Conservation (phyloP, 345 rosid species). For the Syzygium grande region DNA sequence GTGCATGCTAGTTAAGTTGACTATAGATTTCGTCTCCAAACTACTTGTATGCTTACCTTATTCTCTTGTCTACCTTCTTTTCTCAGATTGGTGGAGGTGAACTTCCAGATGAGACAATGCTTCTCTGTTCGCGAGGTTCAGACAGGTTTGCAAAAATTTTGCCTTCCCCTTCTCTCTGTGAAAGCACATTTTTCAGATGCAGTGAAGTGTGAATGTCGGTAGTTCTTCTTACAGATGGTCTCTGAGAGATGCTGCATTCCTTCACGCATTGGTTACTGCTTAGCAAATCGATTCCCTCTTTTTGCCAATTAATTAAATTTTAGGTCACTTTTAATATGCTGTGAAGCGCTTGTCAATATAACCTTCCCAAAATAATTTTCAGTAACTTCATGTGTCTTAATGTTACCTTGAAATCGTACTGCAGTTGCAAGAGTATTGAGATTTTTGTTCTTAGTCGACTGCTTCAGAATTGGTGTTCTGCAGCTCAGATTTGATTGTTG, state of each 20-base stretch:
- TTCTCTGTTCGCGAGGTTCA: constrained; percentile 81
- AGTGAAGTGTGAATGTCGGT: background rate
- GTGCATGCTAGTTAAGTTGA: background rate
- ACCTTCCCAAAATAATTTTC: background rate
- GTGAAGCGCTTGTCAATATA: background rate
- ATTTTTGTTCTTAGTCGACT: background rate
- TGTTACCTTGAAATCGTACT: background rate
- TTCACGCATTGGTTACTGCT: background rate
- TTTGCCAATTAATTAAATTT: background rate
- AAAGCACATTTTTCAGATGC: background rate
- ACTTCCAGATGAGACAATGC: constrained; percentile 79
- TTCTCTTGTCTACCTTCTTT: constrained; percentile 14
- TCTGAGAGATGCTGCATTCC: background rate
- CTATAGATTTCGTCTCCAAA: background rate
- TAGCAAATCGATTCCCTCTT: background rate
- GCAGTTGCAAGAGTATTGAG: background rate
- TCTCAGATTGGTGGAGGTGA: constrained; percentile 88
- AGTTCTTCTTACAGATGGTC: background rate
- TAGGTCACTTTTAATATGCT: background rate
- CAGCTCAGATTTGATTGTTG: background rate
- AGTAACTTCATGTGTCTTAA: background rate
- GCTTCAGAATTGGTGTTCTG: background rate
- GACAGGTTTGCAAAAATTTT: constrained; percentile 56
- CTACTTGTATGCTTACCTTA: background rate
- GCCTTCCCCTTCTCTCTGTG: background rate